Evolutionary conservation across 306 rosid genomes (phyloP).

Genomic region (Geum urbanum): DNA sequence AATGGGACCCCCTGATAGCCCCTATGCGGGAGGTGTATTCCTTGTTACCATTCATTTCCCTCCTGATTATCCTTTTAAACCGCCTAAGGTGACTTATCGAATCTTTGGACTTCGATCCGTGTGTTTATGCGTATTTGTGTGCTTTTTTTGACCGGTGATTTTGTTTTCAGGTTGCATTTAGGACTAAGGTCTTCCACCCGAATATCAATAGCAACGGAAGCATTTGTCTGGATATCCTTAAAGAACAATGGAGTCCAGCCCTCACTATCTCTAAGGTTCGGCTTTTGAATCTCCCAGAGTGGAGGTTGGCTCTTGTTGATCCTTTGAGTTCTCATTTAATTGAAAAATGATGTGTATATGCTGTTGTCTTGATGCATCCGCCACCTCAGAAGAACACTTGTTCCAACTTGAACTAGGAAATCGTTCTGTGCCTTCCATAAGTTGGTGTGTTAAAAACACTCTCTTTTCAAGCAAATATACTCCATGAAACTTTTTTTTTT

Average conservation of each 20-base stretch:
- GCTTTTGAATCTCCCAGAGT: neutral
- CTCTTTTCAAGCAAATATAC: too few species aligned
- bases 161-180: conserved; percentile 53
- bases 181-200: conserved; percentile 76
- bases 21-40: conserved; percentile 70
- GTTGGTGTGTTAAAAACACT: too few species aligned
- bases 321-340: neutral
- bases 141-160: neutral
- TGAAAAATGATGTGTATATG: neutral
- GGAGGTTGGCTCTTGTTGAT: neutral
- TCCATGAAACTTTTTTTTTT: too few species aligned
- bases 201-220: conserved; percentile 73
- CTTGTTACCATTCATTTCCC: conserved; percentile 62
- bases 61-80: conserved; percentile 74
- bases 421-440: neutral
- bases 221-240: conserved; percentile 69
- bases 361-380: conserved; percentile 3
- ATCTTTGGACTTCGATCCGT: neutral
- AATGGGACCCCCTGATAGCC: conserved; percentile 75
- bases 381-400: neutral
- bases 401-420: neutral
- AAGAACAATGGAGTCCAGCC: conserved; percentile 78
- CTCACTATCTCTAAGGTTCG: conserved; percentile 66
- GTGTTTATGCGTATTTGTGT: neutral
- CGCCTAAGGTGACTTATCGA: conserved; percentile 54